Base-by-base conservation (phyloP, 345 rosid species). In the Populus euphratica region DNA sequence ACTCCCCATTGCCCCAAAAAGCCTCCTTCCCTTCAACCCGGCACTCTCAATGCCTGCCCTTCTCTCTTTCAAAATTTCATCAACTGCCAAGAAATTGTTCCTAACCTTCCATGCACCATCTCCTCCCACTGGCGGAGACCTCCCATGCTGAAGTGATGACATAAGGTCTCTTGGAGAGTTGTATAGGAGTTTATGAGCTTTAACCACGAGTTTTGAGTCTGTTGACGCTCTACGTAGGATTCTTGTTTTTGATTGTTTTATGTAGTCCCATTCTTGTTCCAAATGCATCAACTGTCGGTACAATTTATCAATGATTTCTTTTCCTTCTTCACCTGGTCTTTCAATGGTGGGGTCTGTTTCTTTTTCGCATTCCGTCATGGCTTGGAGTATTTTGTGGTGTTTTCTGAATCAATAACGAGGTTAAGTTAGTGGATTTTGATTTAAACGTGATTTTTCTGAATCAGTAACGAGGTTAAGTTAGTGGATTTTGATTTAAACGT, bases 141-240 rank as follows among this genome's bases (percentile, higher is more conserved):
- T 54, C 52, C 74, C 65, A 8, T 79, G 74, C 70, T 87, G 93
- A 49, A 91, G 90, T 1, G 87, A 83, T 73, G 83, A 74, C 92
- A 83, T 87, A 47, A 86, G 89, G 52, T 27, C 70, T 77, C 87
- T 83, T 1, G 94, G 92, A 49, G 90, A 83, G 76, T 77, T 80
- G 49, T 85, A 79, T 12, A 85, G 81, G 29, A 75, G 66, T 56
- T 59, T 65, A 63, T 83, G 81, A 39, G 82, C 78, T 75, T 73
- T 72, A 16, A 65, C 61, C n/a, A 59, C 54, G 25, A 74, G 69
- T 73, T 54, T 69, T 4, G 89, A 80, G 67, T 82, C 74, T 49
- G 87, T 49, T 61, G 81, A 72, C 29, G 76, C 72, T 76, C 81
- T 72, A 35, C 43, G 80, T 18, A 31, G 73, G 78, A 43, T 38